A percentile compares a stretch with the other conserved stretches of the same genome.
phyloP scores from a whole-genome alignment of 345 rosid genomes.

The Dipteronia sinensis region DNA sequence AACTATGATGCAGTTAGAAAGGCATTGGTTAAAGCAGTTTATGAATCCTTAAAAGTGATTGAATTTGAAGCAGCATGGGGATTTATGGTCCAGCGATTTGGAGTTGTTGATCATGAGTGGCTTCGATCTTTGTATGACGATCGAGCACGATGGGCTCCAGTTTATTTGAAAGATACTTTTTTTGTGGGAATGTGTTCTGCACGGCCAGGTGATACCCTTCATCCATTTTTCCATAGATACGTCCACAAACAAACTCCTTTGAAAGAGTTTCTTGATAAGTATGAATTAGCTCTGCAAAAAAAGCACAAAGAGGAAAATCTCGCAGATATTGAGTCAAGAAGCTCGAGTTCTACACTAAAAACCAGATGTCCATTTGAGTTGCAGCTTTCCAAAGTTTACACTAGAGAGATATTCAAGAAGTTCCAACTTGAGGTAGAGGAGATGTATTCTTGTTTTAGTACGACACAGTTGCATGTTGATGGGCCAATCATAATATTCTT shows the following conservation, averaged over 20 bases:
- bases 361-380: conserved; percentile 77
- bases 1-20: conserved; percentile 60
- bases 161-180: conserved; percentile 67
- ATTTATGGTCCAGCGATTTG: conserved; percentile 59
- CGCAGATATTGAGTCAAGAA: conserved; percentile 61
- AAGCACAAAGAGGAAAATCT: conserved; percentile 73
- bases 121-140: conserved; percentile 71
- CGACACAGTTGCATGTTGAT: conserved; percentile 64
- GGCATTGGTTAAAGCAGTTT: conserved; percentile 48
- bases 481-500: conserved; percentile 70
- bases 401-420: conserved; percentile 65
- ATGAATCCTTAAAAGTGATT: conserved; percentile 58
- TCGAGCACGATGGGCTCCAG: conserved; percentile 79
- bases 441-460: conserved; percentile 85
- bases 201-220: conserved; percentile 51
- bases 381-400: conserved; percentile 74
- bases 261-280: conserved; percentile 89
- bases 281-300: conserved; percentile 70
- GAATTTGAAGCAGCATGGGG: conserved; percentile 81
- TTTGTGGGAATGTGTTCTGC: conserved; percentile 66
- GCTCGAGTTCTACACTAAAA: conserved; percentile 48
- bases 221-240: conserved; percentile 64
- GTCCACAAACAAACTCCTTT: conserved; percentile 77
- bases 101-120: conserved; percentile 62
- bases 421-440: conserved; percentile 84